Conservation (phyloP, 495 filamentous ascomycete genomes). For the Penicillium waksmanii region DNA sequence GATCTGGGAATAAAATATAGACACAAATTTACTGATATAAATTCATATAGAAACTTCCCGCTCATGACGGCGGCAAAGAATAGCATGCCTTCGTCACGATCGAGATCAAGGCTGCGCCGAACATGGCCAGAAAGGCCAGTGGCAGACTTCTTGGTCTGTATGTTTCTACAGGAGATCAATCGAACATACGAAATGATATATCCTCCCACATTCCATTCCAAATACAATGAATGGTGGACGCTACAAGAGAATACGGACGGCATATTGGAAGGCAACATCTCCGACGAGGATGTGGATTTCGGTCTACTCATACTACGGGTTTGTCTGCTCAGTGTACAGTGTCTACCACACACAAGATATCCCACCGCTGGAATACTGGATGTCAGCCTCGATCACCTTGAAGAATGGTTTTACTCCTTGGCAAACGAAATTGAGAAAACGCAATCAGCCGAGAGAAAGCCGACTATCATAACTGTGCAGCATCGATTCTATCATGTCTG, state of each 20-base stretch:
- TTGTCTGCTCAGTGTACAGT: slow-evolving; percentile 24
- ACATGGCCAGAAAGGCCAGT: slow-evolving; percentile 20
- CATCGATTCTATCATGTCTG: slow-evolving; percentile 21
- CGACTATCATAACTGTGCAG: slow-evolving; percentile 19
- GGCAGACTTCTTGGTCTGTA: slow-evolving; percentile 21
- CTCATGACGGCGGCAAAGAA: slow-evolving; percentile 5
- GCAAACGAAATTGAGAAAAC: slow-evolving; percentile 22
- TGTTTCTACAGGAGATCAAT: slow-evolving; percentile 25
- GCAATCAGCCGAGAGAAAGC: slow-evolving; percentile 6
- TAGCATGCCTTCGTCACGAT: neutral
- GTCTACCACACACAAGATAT: slow-evolving; percentile 21
- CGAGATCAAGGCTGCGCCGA: slow-evolving; percentile 8
- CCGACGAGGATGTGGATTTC: slow-evolving; percentile 24
- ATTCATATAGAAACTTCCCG: neutral
- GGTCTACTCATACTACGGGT: slow-evolving; percentile 25
- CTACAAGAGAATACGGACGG: slow-evolving; percentile 12
- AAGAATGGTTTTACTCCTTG: slow-evolving; percentile 18
- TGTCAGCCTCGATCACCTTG: slow-evolving; percentile 5
- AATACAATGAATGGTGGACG: slow-evolving; percentile 21
- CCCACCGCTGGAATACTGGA: slow-evolving; percentile 17
- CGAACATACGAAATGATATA: slow-evolving; percentile 20
- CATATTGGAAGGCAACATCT: neutral
- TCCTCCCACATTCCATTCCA: slow-evolving; percentile 18
- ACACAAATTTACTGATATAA: neutral
- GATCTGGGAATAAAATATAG: neutral